phyloP scores from a whole-genome alignment of 352 stramenopile genomes.

The Globisporangium emineosum region DNA sequence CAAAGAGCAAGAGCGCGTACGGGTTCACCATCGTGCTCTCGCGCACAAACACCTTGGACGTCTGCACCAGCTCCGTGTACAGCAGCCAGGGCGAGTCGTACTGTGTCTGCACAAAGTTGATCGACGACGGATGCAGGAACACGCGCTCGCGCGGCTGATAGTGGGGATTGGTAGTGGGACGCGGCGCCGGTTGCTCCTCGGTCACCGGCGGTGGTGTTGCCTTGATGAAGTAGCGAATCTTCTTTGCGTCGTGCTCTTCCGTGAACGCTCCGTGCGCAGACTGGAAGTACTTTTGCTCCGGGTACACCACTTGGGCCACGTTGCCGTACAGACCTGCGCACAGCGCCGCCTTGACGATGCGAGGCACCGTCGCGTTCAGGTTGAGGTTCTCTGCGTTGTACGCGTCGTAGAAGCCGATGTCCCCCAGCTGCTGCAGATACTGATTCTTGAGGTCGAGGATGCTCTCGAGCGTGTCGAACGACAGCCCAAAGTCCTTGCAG shows the following conservation, averaged over 20 bases:
- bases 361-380: conserved; percentile 64
- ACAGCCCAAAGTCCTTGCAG: conserved; percentile 72
- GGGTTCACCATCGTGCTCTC: conserved; percentile 96
- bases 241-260: conserved; percentile 90
- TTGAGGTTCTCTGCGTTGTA: conserved; percentile 43
- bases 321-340: conserved; percentile 83
- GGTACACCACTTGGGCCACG: conserved; percentile 84
- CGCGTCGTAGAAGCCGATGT: conserved; percentile 76
- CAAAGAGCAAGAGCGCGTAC: conserved; percentile 98
- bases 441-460: conserved; percentile 91
- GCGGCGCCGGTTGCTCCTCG: conserved; percentile 12
- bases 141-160: conserved; percentile 84
- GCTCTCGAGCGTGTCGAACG: conserved; percentile 87
- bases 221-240: conserved; percentile 92
- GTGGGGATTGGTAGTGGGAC: background rate
- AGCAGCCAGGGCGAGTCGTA: conserved; percentile 96
- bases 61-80: conserved; percentile 95
- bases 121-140: conserved; percentile 95
- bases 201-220: conserved; percentile 22
- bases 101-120: conserved; percentile 86
- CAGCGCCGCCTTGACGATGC: conserved; percentile 89
- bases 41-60: conserved; percentile 96
- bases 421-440: conserved; percentile 74
- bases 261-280: conserved; percentile 88
- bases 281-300: conserved; percentile 94